Base-by-base conservation (phyloP, 768 basidiomycete species). In the Trametes coccinea region DNA sequence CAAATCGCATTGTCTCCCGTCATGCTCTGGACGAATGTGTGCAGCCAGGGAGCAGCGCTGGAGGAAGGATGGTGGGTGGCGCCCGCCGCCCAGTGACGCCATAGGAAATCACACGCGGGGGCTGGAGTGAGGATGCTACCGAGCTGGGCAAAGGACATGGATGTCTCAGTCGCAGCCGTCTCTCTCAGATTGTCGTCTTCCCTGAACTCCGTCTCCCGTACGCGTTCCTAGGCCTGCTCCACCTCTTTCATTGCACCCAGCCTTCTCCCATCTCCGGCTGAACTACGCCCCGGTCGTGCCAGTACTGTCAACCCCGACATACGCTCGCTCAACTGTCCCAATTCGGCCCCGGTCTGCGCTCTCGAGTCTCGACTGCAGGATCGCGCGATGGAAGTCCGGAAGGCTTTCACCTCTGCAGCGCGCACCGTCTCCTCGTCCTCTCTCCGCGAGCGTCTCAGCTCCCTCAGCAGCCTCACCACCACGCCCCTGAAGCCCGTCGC, bases 401-500 rank as follows among this genome's bases (percentile, higher is more conserved):
- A 70, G 29, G 64, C 70, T 27, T 60, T 78, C 44, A 63, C 72
- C 8, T 71, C 76, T 43, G 75, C 80, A 30, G 77, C 82, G 9
- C 78, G 86, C 64, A 76, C 78, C 13, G 58, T 88, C 31, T 90
- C 89, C 4, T 82, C 88, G 3, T 77, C 80, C 27, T 84, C 85
- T 8, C 76, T 92, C 45, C 84, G 79, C 68, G 85, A 85, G 27
- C 79, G 79, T 40, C 76, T 92, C 17, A 83, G 85, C n/a, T 70
- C 65, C 56, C 64, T 75, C 5, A 67, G 69, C 14, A 83, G 81
- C 68, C 70, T 89, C 33, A 79, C 84, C 0, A 71, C 81, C n/a
- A 79, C 85, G 0, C 85, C 84, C 13, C 67, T 88, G 59, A 79
- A 81, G 45, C 86, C 87, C 13, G 85, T 90, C 44, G 83, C 81